A percentile compares a stretch with the other conserved stretches of the same genome.
Conservation (phyloP, 768 basidiomycete genomes). For the Termitomyces sp. region DNA sequence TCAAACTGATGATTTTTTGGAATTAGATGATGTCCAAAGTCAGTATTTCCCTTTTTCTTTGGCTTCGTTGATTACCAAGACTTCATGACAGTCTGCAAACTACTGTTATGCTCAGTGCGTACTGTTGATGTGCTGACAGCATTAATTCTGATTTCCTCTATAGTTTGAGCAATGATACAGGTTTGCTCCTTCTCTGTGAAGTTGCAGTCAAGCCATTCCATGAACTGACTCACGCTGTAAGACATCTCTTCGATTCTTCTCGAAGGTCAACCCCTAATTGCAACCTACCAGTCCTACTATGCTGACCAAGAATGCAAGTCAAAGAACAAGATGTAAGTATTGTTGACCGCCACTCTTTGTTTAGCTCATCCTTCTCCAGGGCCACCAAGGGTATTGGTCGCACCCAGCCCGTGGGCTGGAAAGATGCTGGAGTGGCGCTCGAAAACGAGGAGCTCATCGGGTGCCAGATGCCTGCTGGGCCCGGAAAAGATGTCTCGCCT, state of each 20-base stretch:
- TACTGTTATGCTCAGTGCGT: conserved; percentile 51
- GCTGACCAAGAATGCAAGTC: conserved; percentile 46
- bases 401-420: conserved; percentile 51
- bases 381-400: conserved; percentile 53
- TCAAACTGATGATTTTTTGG: not conserved
- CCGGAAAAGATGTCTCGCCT: conserved; percentile 27
- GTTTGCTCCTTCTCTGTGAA: conserved; percentile 59
- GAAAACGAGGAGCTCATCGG: conserved; percentile 47
- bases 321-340: conserved; percentile 31
- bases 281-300: conserved; percentile 34
- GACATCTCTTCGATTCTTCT: not conserved
- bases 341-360: not conserved
- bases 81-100: conserved; percentile 40
- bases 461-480: conserved; percentile 59
- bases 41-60: conserved; percentile 6
- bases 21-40: conserved; percentile 62
- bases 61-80: not conserved
- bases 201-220: conserved; percentile 54
- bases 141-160: conserved; percentile 4
- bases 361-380: conserved; percentile 21
- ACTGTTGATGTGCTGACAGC: not conserved
- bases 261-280: not conserved
- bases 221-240: conserved; percentile 38
- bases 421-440: conserved; percentile 52
- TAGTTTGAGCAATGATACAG: conserved; percentile 48